phyloP scores from a whole-genome alignment of 441 rosid genomes.

The Omphalea diandra region DNA sequence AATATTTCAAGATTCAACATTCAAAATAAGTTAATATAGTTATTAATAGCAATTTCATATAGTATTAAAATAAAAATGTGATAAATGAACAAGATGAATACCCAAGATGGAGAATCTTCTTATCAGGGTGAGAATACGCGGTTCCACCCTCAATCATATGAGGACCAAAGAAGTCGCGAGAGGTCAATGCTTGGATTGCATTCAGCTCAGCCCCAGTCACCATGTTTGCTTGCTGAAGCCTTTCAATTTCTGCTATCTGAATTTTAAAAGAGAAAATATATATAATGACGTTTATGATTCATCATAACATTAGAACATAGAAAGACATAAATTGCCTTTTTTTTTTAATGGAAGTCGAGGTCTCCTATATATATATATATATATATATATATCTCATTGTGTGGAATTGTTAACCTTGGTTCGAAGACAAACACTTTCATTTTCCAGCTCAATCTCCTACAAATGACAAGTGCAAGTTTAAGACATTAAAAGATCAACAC shows the following conservation, averaged over 20 bases:
- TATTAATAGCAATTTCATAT: too few species aligned
- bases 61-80: not conserved
- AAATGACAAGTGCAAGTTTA: not conserved
- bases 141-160: conserved; percentile 44
- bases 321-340: too few species aligned
- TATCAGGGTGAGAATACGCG: conserved; percentile 58
- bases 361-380: too few species aligned
- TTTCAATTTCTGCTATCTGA: conserved; percentile 84
- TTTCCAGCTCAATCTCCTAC: conserved; percentile 88
- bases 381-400: not conserved
- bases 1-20: not conserved
- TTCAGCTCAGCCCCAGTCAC: conserved; percentile 65
- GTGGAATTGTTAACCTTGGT: conserved; percentile 52
- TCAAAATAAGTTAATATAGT: not conserved
- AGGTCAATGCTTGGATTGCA: conserved; percentile 77
- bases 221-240: conserved; percentile 75
- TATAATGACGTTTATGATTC: too few species aligned
- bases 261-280: too few species aligned
- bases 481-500: not conserved
- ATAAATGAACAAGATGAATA: not conserved
- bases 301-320: too few species aligned
- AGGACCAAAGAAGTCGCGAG: conserved; percentile 83
- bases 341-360: too few species aligned
- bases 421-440: conserved; percentile 74
- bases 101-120: conserved; percentile 85